Evolutionary conservation across 257 asterid genomes (phyloP), one percentile per base, ranked within the genome.

Genomic region (Penstemon davidsonii): DNA sequence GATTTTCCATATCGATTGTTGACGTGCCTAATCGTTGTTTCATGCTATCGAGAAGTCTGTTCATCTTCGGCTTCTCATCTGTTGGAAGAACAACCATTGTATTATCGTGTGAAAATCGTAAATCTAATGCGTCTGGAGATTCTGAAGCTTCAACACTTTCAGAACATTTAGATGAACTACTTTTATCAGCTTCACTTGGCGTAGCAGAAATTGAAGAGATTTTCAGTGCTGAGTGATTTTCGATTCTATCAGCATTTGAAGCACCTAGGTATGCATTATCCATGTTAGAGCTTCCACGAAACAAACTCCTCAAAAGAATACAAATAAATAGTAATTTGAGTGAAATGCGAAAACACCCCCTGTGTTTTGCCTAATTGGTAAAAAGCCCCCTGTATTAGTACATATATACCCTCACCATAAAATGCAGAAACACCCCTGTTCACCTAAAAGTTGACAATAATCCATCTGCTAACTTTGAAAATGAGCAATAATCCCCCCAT

Each of bases 1-100:
- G 90, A 78, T 82, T 86, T 64, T 84, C 86, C 51, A 79, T 55
- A 73, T 84, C 90, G 54, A 81, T 72, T 73, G 75, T 82, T 69
- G 88, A 80, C 36, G 88, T 73, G 67, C 68, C 74, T 45, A 83
- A 58, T 62, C 68, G 73, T 74, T 73, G 81, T 71, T 83, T 82
- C 86, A 76, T 52, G 43, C 63, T 76, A 43, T 53, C 60, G 25
- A 81, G 77, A 75, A 79, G 69, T 58, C 81, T 83, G 76, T 75
- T 73, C 77, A 86, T 56, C 80, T 79, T 83, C 64, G 72, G 79
- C 62, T 66, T 76, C 68, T 81, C 83, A 45, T 79, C 85, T 46
- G 55, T 45, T 66, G 84, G 87, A 70, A 87, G 66, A 75, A 72
- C 69, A 11, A 77, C 71, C 68, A 53, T 51, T 46, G 73, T 55